Evolutionary conservation across 192 early-diverging fungal species (phyloP), one percentile per base, ranked within the genome.

Genomic region (Coemansia sp.): DNA sequence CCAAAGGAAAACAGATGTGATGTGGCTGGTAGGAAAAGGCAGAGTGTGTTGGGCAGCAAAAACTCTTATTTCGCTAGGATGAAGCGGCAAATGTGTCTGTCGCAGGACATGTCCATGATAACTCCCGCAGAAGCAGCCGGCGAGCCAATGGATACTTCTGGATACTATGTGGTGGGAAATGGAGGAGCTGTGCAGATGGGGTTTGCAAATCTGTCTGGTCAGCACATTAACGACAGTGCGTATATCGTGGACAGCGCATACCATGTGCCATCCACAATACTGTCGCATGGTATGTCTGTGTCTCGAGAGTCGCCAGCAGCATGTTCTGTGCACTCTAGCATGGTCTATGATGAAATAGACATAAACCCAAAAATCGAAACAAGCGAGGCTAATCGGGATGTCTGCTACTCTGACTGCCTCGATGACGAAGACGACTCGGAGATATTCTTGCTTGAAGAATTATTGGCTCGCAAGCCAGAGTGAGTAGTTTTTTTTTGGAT

Each of bases 31-130:
- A 11, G 11, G 30, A 32, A 32, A 18, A 43, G 0, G 13, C 47
- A n/a, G 56, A 50, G 3, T 45, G 51, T 1, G 46, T 50, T 5
- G 41, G 47, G 11, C 52, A 67, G 17, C 34, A 46, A 26, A 26
- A 57, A 35, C 55, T 51, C 19, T 26, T 46, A 38, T 33, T 32
- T 28, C 37, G 13, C n/a, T 6, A 9, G 18, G 33, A 42, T 7
- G 26, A 46, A 19, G 55, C 37, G 37, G 14, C 37, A 39, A 18
- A 39, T 39, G 14, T 17, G 10, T 15, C 10, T 7, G 14, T 39
- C 10, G 9, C 7, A 5, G 37, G 37, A 18, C 17, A 27, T 4
- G 44, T 42, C 0, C 36, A 45, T 1, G 25, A 8, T 32, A 11
- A 11, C 5, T 32, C 30, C 30, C 6, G 5, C 30, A 11, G 30